Conservation (phyloP, 2,329 filamentous ascomycete species). For the Bipolaris oryzae region DNA sequence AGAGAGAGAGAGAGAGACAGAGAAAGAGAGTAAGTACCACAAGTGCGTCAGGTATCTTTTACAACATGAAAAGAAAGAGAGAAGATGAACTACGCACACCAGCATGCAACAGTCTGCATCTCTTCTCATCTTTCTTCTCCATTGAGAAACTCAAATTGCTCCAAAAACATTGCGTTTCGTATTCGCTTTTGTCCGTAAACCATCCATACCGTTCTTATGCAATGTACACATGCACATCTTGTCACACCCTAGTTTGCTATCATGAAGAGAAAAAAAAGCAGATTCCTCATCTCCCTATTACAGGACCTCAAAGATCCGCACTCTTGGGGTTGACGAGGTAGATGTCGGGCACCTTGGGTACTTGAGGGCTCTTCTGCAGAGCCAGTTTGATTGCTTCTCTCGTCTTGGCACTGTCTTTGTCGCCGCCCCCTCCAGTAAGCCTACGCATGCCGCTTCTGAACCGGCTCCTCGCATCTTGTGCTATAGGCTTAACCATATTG, state of each 20-base stretch:
- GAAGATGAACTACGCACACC: background rate
- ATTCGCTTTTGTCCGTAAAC: background rate
- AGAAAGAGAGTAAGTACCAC: too few species aligned
- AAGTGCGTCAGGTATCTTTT: constrained; percentile 5
- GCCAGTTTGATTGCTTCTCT: constrained; percentile 45
- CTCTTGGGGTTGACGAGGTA: constrained; percentile 50
- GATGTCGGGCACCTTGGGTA: constrained; percentile 56
- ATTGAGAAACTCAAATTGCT: background rate
- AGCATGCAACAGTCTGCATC: background rate
- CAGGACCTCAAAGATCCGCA: constrained; percentile 33
- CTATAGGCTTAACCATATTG: constrained; percentile 65
- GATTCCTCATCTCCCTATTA: background rate
- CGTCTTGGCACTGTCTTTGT: constrained; percentile 49
- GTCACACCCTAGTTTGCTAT: background rate
- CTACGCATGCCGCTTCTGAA: constrained; percentile 64
- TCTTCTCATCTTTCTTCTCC: background rate
- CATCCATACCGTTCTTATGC: background rate
- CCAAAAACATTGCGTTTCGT: background rate
- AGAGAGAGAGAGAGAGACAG: background rate
- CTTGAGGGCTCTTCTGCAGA: constrained; percentile 53
- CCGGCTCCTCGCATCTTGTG: constrained; percentile 58
- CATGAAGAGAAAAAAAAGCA: background rate
- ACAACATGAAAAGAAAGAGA: background rate
- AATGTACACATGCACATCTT: background rate
- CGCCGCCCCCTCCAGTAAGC: constrained; percentile 62